A percentile compares a stretch with the other conserved stretches of the same genome.
Evolutionary conservation across 345 rosid species (phyloP).

Genomic region (Mallotus nudiflorus): DNA sequence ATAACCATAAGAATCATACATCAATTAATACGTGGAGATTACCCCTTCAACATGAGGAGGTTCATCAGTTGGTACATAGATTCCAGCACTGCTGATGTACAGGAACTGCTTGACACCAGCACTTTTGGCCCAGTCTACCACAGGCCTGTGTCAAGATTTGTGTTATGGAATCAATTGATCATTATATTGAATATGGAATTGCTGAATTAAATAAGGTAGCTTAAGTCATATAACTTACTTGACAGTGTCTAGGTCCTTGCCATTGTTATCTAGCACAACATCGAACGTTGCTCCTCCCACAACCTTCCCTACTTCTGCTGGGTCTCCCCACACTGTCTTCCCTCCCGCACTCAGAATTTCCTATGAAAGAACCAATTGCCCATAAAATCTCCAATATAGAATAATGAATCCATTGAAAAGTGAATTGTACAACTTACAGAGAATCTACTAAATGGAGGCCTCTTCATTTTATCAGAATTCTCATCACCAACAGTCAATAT

Average conservation of each 20-base stretch:
- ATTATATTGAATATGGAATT: no score
- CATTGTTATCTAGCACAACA: constrained; percentile 92
- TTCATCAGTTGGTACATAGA: constrained; percentile 80
- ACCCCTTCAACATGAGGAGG: constrained; percentile 98
- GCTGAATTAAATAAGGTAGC: no score
- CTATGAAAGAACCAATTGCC: constrained; percentile 30
- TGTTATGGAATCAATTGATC: no score
- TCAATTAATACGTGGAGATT: constrained; percentile 3
- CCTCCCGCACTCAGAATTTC: constrained; percentile 91
- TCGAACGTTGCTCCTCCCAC: constrained; percentile 70
- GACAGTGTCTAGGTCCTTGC: constrained; percentile 80
- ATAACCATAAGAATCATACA: not conserved
- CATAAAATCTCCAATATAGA: not conserved
- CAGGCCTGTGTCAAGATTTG: constrained; percentile 49
- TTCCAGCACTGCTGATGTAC: constrained; percentile 94
- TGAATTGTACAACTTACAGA: constrained; percentile 42
- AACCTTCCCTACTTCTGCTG: constrained; percentile 62
- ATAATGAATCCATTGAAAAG: not conserved
- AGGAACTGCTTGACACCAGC: constrained; percentile 78
- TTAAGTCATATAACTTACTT: constrained; percentile 40
- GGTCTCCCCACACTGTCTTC: constrained; percentile 87
- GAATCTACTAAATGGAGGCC: constrained; percentile 84
- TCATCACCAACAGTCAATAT: constrained; percentile 83
- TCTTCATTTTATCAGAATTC: constrained; percentile 88
- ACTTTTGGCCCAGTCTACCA: constrained; percentile 87